These are phyloP conservation scores for Cutaneotrichosporon dermatis DNA, from an alignment of 1,284 basidiomycete species.

Conservation along the genomic window DNA sequence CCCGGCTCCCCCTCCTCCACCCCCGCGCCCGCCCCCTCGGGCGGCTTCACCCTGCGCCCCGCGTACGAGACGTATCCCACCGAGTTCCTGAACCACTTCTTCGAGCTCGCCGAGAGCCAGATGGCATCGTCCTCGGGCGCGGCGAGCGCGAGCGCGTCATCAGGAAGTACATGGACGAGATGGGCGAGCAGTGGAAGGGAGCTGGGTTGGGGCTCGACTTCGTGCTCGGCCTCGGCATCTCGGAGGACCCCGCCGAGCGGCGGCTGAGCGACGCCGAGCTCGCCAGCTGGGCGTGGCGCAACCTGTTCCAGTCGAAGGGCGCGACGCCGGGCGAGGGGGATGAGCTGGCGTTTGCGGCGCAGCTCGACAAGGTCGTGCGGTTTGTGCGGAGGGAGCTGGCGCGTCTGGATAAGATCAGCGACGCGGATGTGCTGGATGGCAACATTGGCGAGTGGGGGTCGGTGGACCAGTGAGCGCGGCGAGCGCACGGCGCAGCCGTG, in stretches of 20 bases:
- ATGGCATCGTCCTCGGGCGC: constrained; percentile 69
- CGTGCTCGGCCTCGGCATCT: constrained; percentile 44
- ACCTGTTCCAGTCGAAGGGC: constrained; percentile 59
- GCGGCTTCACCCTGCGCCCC: constrained; percentile 23
- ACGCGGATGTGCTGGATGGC: constrained; percentile 61
- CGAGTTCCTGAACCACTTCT: constrained; percentile 89
- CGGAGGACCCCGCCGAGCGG: constrained; percentile 20
- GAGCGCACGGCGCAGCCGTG: too few species aligned
- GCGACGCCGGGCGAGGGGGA: constrained; percentile 32
- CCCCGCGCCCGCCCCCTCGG: background rate
- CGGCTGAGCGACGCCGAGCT: constrained; percentile 63
- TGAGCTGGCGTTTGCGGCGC: constrained; percentile 67
- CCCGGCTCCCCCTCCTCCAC: constrained; percentile 15
- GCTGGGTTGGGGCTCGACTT: constrained; percentile 76
- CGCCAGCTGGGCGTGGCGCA: constrained; percentile 86
- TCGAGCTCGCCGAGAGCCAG: constrained; percentile 88
- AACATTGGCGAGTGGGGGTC: constrained; percentile 47
- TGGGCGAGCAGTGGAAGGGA: constrained; percentile 90
- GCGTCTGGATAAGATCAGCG: constrained; percentile 66
- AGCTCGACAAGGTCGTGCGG: constrained; percentile 68
- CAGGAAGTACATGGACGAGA: constrained; percentile 78
- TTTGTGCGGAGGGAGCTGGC: constrained; percentile 74
- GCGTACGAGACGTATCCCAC: constrained; percentile 38
- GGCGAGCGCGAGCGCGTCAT: constrained; percentile 74
- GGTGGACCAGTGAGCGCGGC: constrained; percentile 13